Percentiles rank a stretch among this genome's conserved stretches.
These are phyloP conservation scores for Theileria parva DNA, from an alignment of 169 alveolate genomes.

Conservation along the genomic window DNA sequence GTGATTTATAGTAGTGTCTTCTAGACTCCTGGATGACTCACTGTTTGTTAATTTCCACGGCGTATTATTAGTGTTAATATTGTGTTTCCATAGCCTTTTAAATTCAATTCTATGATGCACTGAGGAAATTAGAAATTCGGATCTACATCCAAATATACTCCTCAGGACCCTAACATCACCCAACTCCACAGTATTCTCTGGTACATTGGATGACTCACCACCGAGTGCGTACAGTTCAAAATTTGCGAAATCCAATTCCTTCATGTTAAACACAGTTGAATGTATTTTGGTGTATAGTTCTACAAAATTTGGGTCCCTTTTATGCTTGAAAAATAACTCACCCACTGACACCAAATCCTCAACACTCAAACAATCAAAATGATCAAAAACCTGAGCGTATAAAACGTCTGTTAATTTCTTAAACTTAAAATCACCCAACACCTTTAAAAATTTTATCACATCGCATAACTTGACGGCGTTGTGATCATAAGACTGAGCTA, in stretches of 20 bases:
- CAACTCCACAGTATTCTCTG: not conserved
- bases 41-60: constrained; percentile 36
- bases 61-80: constrained; percentile 29
- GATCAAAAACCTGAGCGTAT: constrained; percentile 36
- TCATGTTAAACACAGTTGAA: constrained; percentile 26
- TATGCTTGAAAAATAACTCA: constrained; percentile 23
- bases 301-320: constrained; percentile 50
- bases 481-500: too few relatives aligned
- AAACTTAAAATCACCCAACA: constrained; percentile 2
- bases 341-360: constrained; percentile 9
- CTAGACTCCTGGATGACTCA: not conserved
- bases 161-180: constrained; percentile 11
- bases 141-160: constrained; percentile 30
- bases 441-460: not conserved
- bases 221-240: constrained; percentile 30
- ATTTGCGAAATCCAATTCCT: constrained; percentile 6
- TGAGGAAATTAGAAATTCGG: constrained; percentile 50
- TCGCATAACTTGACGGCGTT: too few relatives aligned
- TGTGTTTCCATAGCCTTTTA: constrained; percentile 56
- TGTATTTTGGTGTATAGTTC: constrained; percentile 34
- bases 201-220: not conserved
- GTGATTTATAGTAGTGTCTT: not conserved
- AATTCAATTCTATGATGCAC: constrained; percentile 63
- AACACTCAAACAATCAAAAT: constrained; percentile 6
- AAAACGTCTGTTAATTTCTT: constrained; percentile 44